Base-by-base conservation (phyloP, 2,329 filamentous ascomycete genomes). In the Scleromitrula shiraiana region DNA sequence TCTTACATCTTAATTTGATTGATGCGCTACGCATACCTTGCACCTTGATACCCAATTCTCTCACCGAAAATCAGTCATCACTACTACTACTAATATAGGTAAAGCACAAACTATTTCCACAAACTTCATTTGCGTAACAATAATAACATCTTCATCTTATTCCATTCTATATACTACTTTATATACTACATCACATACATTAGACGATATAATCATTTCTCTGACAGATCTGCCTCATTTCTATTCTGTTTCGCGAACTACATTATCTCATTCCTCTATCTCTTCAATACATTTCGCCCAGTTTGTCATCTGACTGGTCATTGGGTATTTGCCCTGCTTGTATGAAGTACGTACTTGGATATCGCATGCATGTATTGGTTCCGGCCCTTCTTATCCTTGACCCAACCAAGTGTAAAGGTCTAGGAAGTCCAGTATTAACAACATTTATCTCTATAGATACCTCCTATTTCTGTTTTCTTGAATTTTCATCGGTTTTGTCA, bases 401-500 rank as follows among this genome's bases (percentile, higher is more conserved):
- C 7, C 7, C 26, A 29, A 35, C 42, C 47, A 43, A 26, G 32
- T 27, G 43, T 46, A 39, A 43, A 45, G 36, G 26, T 30, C 38
- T 33, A 32, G 32, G 38, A 50, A 41, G 43, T 41, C 49, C 46
- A 41, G 39, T 51, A 10, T 36, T 15, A 10, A 5, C 9, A 19
- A 17, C 22, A 17, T 35, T 48, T 53, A 29, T 29, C 26, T 29
- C 7, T 29, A 29, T 29, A 12, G 7, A 7, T 6, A 29, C 12
- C 42, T 41, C 50, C 53, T 47, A 52, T 24, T 33, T 35, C 44
- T 43, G 27, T 43, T 48, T 46, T 46, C 38, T 12, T 30, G 3
- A 37, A 44, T 44, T 37, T 36, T 29, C 20, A 39, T 35, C 37
- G 53, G 54, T 58, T 58, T 51, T 49, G 50, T 38, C 17, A 46